Percentiles rank a stretch among this genome's conserved stretches.
These are phyloP conservation scores for Melastoma malabathricum DNA, from an alignment of 345 rosid species.

Conservation along the genomic window DNA sequence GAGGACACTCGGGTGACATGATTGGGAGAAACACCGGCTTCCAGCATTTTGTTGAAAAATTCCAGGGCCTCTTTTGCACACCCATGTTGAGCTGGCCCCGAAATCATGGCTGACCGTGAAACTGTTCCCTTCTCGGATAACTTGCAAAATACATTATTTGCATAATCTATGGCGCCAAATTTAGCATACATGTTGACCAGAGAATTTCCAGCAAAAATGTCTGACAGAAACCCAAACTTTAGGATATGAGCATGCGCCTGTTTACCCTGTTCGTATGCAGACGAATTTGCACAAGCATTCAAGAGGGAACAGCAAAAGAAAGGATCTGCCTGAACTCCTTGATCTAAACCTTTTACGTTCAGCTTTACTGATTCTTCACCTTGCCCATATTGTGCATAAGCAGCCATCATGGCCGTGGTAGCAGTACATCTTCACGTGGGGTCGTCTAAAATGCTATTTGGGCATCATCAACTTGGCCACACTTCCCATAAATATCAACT, in stretches of 20 bases:
- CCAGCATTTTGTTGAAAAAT: conserved; percentile 36
- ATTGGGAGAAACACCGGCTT: conserved; percentile 33
- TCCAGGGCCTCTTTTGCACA: conserved; percentile 33
- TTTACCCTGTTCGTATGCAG: conserved; percentile 63
- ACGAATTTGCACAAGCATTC: conserved; percentile 49
- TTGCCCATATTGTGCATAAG: conserved; percentile 41
- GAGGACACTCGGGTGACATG: conserved; percentile 46
- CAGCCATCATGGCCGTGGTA: conserved; percentile 41
- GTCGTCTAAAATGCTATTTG: conserved; percentile 24
- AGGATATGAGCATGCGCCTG: conserved; percentile 46
- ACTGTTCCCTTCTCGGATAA: conserved; percentile 44
- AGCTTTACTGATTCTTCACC: conserved; percentile 59
- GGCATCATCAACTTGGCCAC: conserved; percentile 30
- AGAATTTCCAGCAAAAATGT: conserved; percentile 45
- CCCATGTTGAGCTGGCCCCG: conserved; percentile 49
- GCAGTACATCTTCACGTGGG: conserved; percentile 27
- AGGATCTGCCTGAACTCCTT: conserved; percentile 38
- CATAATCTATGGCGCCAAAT: conserved; percentile 57
- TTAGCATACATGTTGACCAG: conserved; percentile 57
- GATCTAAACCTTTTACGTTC: conserved; percentile 26
- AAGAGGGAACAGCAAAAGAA: conserved; percentile 50
- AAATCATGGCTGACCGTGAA: conserved; percentile 54
- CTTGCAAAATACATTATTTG: conserved; percentile 27
- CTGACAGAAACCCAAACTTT: conserved; percentile 42
- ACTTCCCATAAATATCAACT: conserved; percentile 48